phyloP scores from a whole-genome alignment of 1,139 yeast genomes.

The Candida labiduridarum region DNA sequence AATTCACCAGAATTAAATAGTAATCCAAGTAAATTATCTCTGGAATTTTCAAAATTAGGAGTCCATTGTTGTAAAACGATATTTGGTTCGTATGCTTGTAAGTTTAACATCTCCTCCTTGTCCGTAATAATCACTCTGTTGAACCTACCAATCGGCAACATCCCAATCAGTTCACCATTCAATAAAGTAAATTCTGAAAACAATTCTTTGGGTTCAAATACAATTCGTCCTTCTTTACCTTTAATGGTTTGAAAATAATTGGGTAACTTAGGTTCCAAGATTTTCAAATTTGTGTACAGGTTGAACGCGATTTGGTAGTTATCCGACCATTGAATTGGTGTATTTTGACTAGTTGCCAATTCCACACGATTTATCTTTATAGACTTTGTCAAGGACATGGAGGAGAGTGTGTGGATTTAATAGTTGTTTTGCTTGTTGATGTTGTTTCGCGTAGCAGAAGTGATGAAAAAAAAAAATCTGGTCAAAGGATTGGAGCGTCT shows the following conservation, averaged over 20 bases:
- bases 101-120: conserved; percentile 32
- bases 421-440: not conserved
- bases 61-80: conserved; percentile 44
- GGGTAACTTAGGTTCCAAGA: conserved; percentile 46
- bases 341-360: conserved; percentile 23
- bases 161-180: conserved; percentile 30
- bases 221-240: conserved; percentile 15
- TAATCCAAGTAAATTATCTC: conserved; percentile 37
- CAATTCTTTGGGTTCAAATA: conserved; percentile 32
- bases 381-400: conserved; percentile 21
- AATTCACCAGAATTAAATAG: conserved; percentile 45
- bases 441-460: not conserved
- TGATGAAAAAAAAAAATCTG: not conserved
- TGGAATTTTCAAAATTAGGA: conserved; percentile 22
- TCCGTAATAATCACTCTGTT: conserved; percentile 28
- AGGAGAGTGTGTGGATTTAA: not conserved
- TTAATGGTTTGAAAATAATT: conserved; percentile 32
- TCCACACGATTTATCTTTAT: conserved; percentile 26
- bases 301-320: conserved; percentile 44
- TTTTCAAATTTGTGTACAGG: conserved; percentile 33
- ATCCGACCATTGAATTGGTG: conserved; percentile 42
- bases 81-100: conserved; percentile 36
- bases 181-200: conserved; percentile 31
- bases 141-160: conserved; percentile 34
- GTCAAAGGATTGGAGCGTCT: not conserved